phyloP scores from a whole-genome alignment of 208 protist species.

The Crithidia mellificae region DNA sequence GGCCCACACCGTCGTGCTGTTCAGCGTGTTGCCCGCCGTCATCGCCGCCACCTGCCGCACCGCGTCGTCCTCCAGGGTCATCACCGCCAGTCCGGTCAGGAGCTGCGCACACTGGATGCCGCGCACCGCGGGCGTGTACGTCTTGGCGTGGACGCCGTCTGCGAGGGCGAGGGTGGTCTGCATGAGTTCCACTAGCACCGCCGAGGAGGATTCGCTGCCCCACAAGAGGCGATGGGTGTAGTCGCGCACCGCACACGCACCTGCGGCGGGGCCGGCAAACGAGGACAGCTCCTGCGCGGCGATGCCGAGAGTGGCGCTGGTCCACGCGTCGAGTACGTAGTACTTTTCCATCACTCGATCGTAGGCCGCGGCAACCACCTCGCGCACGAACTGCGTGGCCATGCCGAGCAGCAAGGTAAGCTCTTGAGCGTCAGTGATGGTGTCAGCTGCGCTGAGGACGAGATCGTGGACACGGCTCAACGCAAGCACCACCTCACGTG shows the following conservation, averaged over 20 bases:
- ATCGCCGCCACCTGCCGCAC: slow-evolving; percentile 22
- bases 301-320: slow-evolving; percentile 25
- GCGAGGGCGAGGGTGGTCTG: slow-evolving; percentile 12
- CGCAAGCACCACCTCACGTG: slow-evolving; percentile 22
- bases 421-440: background rate
- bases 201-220: slow-evolving; percentile 7
- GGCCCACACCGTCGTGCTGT: slow-evolving; percentile 9
- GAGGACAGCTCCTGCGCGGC: background rate
- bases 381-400: slow-evolving; percentile 10
- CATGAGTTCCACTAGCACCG: slow-evolving; percentile 7
- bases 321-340: slow-evolving; percentile 19
- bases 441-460: background rate
- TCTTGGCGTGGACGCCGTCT: slow-evolving; percentile 16
- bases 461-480: slow-evolving; percentile 18
- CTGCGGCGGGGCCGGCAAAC: slow-evolving; percentile 9
- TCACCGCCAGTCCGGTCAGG: slow-evolving; percentile 21
- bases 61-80: slow-evolving; percentile 32
- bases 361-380: slow-evolving; percentile 22
- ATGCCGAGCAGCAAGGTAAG: slow-evolving; percentile 14
- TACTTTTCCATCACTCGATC: slow-evolving; percentile 36
- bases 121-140: slow-evolving; percentile 8
- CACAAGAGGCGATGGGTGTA: slow-evolving; percentile 21
- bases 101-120: slow-evolving; percentile 31
- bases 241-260: background rate
- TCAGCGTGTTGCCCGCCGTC: slow-evolving; percentile 7